These are phyloP conservation scores for Penicillium robsamsonii DNA, from an alignment of 495 filamentous ascomycete genomes.

Conservation along the genomic window DNA sequence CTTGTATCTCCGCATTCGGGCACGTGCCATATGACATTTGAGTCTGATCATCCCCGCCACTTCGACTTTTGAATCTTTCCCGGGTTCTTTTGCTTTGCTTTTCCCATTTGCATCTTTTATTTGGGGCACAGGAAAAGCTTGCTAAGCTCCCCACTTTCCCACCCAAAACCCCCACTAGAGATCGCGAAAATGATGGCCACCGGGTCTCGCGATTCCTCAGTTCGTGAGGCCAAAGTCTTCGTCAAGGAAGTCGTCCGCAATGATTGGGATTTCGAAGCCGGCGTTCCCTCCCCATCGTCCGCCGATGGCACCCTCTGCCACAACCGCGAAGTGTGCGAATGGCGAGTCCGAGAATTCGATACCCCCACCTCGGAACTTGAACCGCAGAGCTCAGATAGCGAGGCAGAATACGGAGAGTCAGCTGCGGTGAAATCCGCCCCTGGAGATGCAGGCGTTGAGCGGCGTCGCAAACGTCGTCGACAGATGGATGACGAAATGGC, in stretches of 20 bases:
- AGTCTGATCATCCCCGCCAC: conserved; percentile 12
- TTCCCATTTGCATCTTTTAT: neutral
- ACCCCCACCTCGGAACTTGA: conserved; percentile 46
- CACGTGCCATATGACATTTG: conserved; percentile 11
- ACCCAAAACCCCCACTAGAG: conserved; percentile 6
- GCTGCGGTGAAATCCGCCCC: conserved; percentile 5
- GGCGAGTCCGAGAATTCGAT: conserved; percentile 45
- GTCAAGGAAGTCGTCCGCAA: conserved; percentile 43
- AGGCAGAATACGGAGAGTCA: conserved; percentile 12
- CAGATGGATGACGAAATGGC: conserved; percentile 68
- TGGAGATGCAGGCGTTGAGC: conserved; percentile 36
- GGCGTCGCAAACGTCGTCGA: conserved; percentile 58
- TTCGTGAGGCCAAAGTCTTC: conserved; percentile 43
- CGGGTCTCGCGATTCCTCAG: conserved; percentile 42
- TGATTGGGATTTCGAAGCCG: conserved; percentile 41
- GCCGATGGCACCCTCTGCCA: conserved; percentile 22
- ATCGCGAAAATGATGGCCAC: conserved; percentile 21
- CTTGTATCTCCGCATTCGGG: conserved; percentile 12
- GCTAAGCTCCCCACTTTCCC: conserved; percentile 11
- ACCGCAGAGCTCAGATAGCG: conserved; percentile 32
- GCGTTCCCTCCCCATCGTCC: conserved; percentile 26
- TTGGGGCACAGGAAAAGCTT: conserved; percentile 7
- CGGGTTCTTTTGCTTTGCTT: neutral
- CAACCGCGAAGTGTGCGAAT: conserved; percentile 36
- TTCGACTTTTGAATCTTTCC: neutral